Percentiles rank a stretch among this genome's conserved stretches.
Evolutionary conservation across 192 early-diverging fungal species (phyloP).

Genomic region (Pecoramyces ruminantium): DNA sequence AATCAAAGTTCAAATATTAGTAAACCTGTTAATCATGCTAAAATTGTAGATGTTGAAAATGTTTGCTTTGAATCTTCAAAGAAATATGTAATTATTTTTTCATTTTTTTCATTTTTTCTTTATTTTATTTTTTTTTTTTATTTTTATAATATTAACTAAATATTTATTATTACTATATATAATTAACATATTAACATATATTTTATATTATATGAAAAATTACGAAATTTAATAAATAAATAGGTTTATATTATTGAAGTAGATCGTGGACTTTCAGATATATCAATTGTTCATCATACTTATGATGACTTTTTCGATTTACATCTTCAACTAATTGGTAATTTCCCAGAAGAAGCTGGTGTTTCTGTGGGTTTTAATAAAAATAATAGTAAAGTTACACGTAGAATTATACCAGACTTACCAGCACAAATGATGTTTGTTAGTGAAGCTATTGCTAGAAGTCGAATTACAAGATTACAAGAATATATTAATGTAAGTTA

Average conservation of each 20-base stretch:
- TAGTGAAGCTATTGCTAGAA: constrained; percentile 24
- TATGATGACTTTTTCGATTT: constrained; percentile 33
- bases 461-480: constrained; percentile 17
- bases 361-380: constrained; percentile 5
- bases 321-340: constrained; percentile 29
- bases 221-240: too few species aligned
- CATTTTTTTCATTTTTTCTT: too few species aligned
- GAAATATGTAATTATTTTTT: not conserved
- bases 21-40: not conserved
- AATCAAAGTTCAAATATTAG: not conserved
- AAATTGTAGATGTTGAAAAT: not conserved
- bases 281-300: not conserved
- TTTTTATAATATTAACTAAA: too few species aligned
- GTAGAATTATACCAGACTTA: constrained; percentile 28
- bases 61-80: not conserved
- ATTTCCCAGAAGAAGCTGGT: constrained; percentile 37
- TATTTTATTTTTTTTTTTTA: too few species aligned
- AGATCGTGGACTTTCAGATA: not conserved
- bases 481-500: constrained; percentile 24
- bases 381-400: not conserved
- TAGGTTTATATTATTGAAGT: not conserved
- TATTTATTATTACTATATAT: too few species aligned
- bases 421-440: constrained; percentile 43
- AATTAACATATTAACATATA: too few species aligned
- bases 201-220: too few species aligned